Evolutionary conservation across 257 asterid species (phyloP).

Genomic region (Solanum okadae): DNA sequence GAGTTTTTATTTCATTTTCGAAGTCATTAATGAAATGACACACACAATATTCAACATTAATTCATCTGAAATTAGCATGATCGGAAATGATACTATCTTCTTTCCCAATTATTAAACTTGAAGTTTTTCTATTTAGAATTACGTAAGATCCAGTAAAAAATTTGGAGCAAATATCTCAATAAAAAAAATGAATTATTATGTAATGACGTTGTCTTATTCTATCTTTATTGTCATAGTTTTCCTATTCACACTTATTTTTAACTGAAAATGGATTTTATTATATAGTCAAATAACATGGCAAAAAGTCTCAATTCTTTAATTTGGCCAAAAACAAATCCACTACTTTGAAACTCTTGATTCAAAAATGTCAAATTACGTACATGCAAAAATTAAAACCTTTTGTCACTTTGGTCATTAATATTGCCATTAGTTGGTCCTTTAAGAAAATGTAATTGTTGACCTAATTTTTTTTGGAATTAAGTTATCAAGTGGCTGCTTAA

Average conservation of each 20-base stretch:
- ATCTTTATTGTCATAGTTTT: not conserved
- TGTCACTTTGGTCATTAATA: not conserved
- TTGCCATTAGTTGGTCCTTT: not conserved
- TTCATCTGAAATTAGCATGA: not conserved
- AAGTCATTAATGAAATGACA: not conserved
- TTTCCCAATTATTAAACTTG: not conserved
- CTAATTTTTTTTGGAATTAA: not conserved
- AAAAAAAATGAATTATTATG: not conserved
- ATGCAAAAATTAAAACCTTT: not conserved
- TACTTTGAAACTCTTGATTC: not conserved
- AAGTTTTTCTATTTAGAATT: not conserved
- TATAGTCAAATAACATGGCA: not conserved
- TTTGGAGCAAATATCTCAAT: not conserved
- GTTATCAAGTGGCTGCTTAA: not conserved
- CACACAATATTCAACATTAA: not conserved
- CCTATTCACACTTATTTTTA: not conserved
- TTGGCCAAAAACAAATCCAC: not conserved
- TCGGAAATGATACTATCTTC: accelerated
- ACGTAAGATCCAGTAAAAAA: accelerated
- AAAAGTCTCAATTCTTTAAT: not conserved
- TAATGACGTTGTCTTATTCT: not conserved
- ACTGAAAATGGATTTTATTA: not conserved
- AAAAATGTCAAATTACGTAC: not conserved
- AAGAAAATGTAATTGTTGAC: not conserved
- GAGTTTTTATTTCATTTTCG: not conserved